Conservation (phyloP, 257 asterid species). For the Solanum acaule region DNA sequence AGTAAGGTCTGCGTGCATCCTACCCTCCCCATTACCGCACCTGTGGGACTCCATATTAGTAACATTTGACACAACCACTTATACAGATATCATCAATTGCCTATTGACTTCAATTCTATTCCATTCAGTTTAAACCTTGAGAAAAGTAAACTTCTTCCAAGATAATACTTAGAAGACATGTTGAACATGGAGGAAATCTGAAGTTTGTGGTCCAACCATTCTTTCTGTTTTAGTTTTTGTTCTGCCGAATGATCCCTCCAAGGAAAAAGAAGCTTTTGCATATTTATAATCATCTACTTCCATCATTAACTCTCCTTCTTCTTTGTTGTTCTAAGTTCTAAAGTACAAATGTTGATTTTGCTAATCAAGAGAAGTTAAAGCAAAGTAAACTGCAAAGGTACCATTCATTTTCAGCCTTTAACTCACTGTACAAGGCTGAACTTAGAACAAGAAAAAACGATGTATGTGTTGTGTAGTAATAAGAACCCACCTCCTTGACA, state of each 20-base stretch:
- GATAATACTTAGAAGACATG: not conserved
- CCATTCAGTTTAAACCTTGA: not conserved
- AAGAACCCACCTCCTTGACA: conserved; percentile 72
- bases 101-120: not conserved
- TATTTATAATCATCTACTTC: not conserved
- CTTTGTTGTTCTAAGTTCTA: not conserved
- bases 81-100: not conserved
- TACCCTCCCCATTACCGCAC: not conserved
- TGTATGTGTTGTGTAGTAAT: not conserved
- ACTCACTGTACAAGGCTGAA: not conserved
- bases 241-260: not conserved
- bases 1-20: not conserved
- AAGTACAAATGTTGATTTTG: not conserved
- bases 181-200: not conserved
- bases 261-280: not conserved
- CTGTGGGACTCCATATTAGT: not conserved
- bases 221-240: not conserved
- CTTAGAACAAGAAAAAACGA: not conserved
- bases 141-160: not conserved
- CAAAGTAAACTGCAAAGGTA: not conserved
- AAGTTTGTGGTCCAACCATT: not conserved
- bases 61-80: not conserved
- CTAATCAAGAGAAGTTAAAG: not conserved
- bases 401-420: not conserved
- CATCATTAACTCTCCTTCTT: not conserved